A percentile compares a stretch with the other conserved stretches of the same genome.
Evolutionary conservation across 2,329 filamentous ascomycete species (phyloP).

Genomic region (Fusarium lateritium): DNA sequence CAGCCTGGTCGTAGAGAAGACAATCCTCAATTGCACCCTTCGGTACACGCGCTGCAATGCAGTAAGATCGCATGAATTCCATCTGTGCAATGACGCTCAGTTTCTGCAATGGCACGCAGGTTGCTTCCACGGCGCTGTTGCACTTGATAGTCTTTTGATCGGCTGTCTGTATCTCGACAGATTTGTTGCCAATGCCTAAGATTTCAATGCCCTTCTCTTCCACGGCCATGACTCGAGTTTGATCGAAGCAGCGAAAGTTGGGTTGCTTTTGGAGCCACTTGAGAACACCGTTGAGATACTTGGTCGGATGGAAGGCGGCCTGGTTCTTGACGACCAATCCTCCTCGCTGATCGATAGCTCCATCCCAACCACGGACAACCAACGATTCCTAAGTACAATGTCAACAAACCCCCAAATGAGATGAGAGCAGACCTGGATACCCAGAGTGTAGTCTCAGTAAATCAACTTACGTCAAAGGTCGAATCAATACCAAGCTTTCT

Average conservation of each 20-base stretch:
- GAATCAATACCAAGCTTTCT: conserved; percentile 30
- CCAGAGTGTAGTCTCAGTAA: fast-evolving
- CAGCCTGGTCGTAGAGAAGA: conserved; percentile 68
- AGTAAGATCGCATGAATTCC: conserved; percentile 69
- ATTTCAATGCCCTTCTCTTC: conserved; percentile 61
- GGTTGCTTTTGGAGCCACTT: conserved; percentile 65
- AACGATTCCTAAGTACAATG: conserved; percentile 52
- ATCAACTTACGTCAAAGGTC: conserved; percentile 20
- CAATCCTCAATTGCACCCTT: conserved; percentile 67
- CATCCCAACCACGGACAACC: conserved; percentile 66
- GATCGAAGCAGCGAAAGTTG: conserved; percentile 68
- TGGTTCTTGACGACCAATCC: conserved; percentile 63
- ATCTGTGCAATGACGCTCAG: conserved; percentile 67
- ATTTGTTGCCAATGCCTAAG: conserved; percentile 52
- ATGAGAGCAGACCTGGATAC: no score
- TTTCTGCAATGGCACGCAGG: conserved; percentile 69
- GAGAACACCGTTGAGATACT: conserved; percentile 67
- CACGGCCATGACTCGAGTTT: conserved; percentile 63
- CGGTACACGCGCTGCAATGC: conserved; percentile 68
- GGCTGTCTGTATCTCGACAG: conserved; percentile 62
- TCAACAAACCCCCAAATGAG: neutral
- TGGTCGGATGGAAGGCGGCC: conserved; percentile 70
- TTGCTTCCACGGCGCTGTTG: conserved; percentile 66
- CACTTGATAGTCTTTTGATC: conserved; percentile 63
- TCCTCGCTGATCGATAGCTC: conserved; percentile 65